Conservation (phyloP, 1,139 yeast species). For the Candida frijolesensis region DNA sequence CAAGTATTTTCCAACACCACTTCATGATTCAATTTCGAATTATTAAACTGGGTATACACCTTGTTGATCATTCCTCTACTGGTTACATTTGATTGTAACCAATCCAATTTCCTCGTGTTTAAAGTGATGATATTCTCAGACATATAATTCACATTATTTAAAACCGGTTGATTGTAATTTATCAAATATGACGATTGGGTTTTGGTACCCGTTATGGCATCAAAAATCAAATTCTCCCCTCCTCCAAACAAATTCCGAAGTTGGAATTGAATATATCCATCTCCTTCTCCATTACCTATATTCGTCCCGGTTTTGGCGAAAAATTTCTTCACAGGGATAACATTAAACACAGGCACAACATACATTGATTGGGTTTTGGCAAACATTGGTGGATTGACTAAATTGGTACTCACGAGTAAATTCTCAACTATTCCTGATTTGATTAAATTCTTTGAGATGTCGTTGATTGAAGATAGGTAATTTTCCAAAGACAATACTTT, state of each 20-base stretch:
- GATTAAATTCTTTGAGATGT: constrained; percentile 42
- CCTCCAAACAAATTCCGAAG: constrained; percentile 84
- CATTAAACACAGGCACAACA: constrained; percentile 57
- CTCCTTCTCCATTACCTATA: constrained; percentile 94
- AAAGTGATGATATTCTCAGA: constrained; percentile 57
- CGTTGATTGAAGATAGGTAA: constrained; percentile 44
- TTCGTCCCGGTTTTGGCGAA: constrained; percentile 91
- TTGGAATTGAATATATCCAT: constrained; percentile 81
- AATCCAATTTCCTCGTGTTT: constrained; percentile 66
- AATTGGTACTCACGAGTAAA: constrained; percentile 41
- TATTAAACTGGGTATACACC: constrained; percentile 34
- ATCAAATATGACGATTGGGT: constrained; percentile 73
- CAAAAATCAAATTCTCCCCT: constrained; percentile 76
- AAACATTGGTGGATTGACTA: constrained; percentile 24
- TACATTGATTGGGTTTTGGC: constrained; percentile 24
- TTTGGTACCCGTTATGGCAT: constrained; percentile 78
- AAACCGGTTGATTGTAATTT: constrained; percentile 64
- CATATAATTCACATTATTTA: constrained; percentile 52
- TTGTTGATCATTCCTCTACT: constrained; percentile 63
- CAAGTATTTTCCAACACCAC: constrained; percentile 64
- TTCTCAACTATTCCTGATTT: constrained; percentile 49
- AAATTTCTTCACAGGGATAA: constrained; percentile 65
- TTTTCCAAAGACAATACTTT: constrained; percentile 35
- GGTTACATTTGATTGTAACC: constrained; percentile 63
- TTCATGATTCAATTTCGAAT: constrained; percentile 48